Evolutionary conservation across 2,329 filamentous ascomycete genomes (phyloP), one percentile per base, ranked within the genome.

Genomic region (Leptographium radiaticola): DNA sequence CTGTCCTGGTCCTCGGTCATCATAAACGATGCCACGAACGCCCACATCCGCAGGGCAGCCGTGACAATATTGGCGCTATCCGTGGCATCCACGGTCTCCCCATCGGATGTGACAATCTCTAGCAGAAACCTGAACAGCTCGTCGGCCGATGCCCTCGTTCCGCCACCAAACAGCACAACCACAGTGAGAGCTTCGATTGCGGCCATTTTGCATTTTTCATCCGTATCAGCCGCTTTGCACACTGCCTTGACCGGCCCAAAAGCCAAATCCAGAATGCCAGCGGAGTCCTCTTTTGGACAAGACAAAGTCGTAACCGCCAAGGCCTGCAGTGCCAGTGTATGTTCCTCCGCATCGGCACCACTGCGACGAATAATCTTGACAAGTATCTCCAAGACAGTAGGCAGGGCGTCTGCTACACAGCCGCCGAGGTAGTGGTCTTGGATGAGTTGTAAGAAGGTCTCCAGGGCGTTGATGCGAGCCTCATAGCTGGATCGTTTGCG

Each of bases 71-170:
- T 73, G 0, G 75, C 80, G 59, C 83, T 84, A 62, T 95, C 88
- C 39, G 76, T 73, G 0, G 88, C 86, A 7, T 81, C 80, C 44
- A 91, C 75, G 2, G 75, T 80, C 42, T 84, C 75, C 3, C 89
- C 89, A 60, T 95, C 89, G 9, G 83, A 87, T 56, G 87, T 83
- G 18, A 89, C 73, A 50, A 95, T 87, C 55, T 89, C 86, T 12
- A 91, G 70, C 33, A 91, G 71, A 59, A 84, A 87, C 3, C 83
- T 80, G 74, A 94, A 84, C 48, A 87, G 72, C 38, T 89, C 84
- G 43, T 84, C 72, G 0, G 83, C 80, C 20, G 82, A 83, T 36
- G 83, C 80, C 34, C 80, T 75, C 6, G 79, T 77, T 1, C 85
- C 86, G 2, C 88, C 88, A 16, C 85, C 86, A 60, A 88, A 91